phyloP scores from a whole-genome alignment of 1,284 basidiomycete species.

The Marasmius fiardii region DNA sequence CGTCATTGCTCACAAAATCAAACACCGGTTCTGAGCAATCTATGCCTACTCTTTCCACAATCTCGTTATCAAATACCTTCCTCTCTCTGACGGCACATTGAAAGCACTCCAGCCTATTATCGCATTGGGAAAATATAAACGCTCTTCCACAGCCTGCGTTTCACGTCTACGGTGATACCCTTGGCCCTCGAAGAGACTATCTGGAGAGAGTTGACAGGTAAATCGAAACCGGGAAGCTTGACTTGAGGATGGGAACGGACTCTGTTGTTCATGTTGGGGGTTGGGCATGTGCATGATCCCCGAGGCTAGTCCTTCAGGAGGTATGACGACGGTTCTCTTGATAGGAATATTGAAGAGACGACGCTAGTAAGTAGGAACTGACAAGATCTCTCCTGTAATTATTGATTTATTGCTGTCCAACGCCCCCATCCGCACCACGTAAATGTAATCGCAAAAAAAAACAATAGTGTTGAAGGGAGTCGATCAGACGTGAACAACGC shows the following conservation, averaged over 20 bases:
- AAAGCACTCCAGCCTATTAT: background rate
- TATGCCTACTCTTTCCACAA: background rate
- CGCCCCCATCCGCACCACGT: too few species aligned
- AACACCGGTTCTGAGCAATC: background rate
- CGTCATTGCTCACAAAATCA: background rate
- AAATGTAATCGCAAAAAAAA: too few species aligned
- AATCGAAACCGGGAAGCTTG: background rate
- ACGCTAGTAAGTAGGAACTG: too few species aligned
- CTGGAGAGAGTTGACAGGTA: background rate
- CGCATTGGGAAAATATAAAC: background rate
- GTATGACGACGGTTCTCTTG: too few species aligned
- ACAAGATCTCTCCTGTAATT: too few species aligned
- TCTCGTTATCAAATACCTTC: background rate
- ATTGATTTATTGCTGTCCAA: too few species aligned
- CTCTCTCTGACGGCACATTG: background rate
- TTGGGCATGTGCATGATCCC: too few species aligned
- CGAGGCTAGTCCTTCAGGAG: too few species aligned
- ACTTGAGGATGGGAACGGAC: background rate
- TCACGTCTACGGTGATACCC: background rate
- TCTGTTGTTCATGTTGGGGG: too few species aligned
- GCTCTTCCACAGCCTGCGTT: background rate
- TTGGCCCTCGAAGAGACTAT: background rate
- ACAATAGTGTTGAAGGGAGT: too few species aligned
- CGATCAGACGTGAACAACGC: too few species aligned
- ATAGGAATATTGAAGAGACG: too few species aligned